phyloP scores from a whole-genome alignment of 2,329 filamentous ascomycete species.

The Hortaea werneckii region DNA sequence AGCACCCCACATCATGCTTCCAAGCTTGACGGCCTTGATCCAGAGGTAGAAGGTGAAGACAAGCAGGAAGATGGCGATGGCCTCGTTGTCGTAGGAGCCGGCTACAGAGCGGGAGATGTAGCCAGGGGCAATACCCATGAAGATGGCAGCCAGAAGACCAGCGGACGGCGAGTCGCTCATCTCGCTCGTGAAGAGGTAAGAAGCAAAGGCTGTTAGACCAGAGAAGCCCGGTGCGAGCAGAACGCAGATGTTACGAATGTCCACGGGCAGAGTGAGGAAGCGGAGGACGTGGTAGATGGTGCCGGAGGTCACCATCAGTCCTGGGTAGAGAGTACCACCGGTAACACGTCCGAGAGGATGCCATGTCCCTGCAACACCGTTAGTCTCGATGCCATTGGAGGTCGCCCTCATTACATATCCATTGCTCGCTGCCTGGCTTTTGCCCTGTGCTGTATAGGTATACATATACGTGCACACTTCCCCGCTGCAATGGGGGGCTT shows the following conservation, averaged over 20 bases:
- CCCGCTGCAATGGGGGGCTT: not conserved
- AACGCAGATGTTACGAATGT: constrained; percentile 98
- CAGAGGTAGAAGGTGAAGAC: constrained; percentile 98
- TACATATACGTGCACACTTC: too few species aligned
- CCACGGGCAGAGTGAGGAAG: constrained; percentile 79
- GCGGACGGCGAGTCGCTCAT: constrained; percentile 94
- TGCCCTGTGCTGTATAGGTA: too few species aligned
- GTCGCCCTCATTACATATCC: too few species aligned
- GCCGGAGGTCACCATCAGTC: constrained; percentile 97
- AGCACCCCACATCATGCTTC: constrained; percentile 93
- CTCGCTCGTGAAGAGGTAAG: constrained; percentile 92
- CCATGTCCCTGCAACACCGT: constrained; percentile 62
- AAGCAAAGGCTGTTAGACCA: constrained; percentile 81
- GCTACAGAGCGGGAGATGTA: constrained; percentile 98
- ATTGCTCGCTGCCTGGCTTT: too few species aligned
- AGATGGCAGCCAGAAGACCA: constrained; percentile 82
- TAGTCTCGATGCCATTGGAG: not conserved
- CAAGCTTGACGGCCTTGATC: constrained; percentile 97
- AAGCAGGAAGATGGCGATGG: constrained; percentile 95
- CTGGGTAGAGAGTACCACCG: constrained; percentile 95
- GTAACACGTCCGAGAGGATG: constrained; percentile 97
- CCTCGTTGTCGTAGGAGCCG: constrained; percentile 98
- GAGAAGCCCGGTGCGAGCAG: constrained; percentile 91
- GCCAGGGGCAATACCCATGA: constrained; percentile 95
- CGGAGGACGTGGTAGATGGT: constrained; percentile 91